phyloP scores from a whole-genome alignment of 1,284 basidiomycete species.

The Ceratobasidium sp. region DNA sequence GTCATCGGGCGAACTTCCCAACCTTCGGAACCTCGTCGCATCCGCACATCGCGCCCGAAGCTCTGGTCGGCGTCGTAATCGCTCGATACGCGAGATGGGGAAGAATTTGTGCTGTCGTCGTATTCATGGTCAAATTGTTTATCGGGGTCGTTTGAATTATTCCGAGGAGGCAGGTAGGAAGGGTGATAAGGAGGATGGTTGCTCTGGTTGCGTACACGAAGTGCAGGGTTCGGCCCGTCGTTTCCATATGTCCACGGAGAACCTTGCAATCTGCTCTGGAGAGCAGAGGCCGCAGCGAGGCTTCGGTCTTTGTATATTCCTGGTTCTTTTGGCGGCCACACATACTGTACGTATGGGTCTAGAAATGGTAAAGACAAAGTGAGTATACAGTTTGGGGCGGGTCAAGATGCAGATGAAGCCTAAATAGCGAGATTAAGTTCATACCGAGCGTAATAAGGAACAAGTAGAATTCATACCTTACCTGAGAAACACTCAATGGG shows the following conservation, averaged over 20 bases:
- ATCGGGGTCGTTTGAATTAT: conserved; percentile 29
- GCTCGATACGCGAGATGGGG: conserved; percentile 48
- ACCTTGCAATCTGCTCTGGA: conserved; percentile 48
- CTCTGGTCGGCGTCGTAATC: conserved; percentile 52
- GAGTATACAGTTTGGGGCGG: background rate
- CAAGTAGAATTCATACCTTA: conserved; percentile 33
- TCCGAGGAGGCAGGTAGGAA: conserved; percentile 63
- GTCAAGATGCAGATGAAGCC: conserved; percentile 7
- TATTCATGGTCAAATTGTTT: conserved; percentile 41
- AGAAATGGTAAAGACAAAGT: conserved; percentile 38
- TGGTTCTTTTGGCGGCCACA: conserved; percentile 66
- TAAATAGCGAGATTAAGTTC: conserved; percentile 40
- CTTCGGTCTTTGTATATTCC: conserved; percentile 51
- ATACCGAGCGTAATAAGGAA: conserved; percentile 9
- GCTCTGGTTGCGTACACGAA: conserved; percentile 55
- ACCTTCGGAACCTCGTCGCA: conserved; percentile 82
- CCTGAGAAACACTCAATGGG: conserved; percentile 40
- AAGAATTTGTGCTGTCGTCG: conserved; percentile 47
- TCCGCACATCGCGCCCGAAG: conserved; percentile 52
- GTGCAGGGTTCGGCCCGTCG: conserved; percentile 55
- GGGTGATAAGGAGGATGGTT: conserved; percentile 75
- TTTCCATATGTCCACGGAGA: conserved; percentile 63
- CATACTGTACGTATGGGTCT: conserved; percentile 60
- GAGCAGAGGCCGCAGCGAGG: conserved; percentile 45
- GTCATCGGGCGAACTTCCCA: conserved; percentile 74